Conservation (phyloP, 768 basidiomycete species). For the Crucibulum laeve region DNA sequence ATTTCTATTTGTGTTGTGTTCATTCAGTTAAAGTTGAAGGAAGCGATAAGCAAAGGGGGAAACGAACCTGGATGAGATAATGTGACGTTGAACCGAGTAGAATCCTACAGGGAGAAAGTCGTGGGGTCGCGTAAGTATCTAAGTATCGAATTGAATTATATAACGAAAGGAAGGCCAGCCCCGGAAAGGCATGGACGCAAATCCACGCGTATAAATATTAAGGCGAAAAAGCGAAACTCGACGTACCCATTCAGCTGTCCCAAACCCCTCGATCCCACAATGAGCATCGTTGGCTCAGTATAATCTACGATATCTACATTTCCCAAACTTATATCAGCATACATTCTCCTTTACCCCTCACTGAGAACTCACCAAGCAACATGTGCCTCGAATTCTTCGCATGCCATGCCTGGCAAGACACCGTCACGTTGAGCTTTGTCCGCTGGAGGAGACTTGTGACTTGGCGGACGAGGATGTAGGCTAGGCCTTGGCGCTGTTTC, state of each 20-base stretch:
- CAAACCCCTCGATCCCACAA: constrained; percentile 91
- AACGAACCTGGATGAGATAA: constrained; percentile 76
- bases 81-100: constrained; percentile 93
- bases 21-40: constrained; percentile 1
- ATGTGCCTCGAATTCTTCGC: constrained; percentile 94
- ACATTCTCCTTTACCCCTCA: neutral
- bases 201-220: neutral
- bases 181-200: no score
- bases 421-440: constrained; percentile 80
- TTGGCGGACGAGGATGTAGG: constrained; percentile 87
- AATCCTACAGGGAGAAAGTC: constrained; percentile 46
- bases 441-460: constrained; percentile 87
- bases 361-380: constrained; percentile 55
- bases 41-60: constrained; percentile 1
- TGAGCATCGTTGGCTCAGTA: constrained; percentile 84
- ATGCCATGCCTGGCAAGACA: constrained; percentile 94
- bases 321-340: neutral
- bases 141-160: neutral
- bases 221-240: neutral
- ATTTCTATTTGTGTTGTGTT: constrained; percentile 48
- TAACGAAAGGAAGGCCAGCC: no score
- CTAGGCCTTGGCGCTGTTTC: constrained; percentile 76
- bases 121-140: constrained; percentile 3
- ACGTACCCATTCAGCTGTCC: constrained; percentile 85
- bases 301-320: constrained; percentile 76